A percentile compares a stretch with the other conserved stretches of the same genome.
phyloP scores from a whole-genome alignment of 2,329 filamentous ascomycete genomes.

The Diaporthe citriasiana region DNA sequence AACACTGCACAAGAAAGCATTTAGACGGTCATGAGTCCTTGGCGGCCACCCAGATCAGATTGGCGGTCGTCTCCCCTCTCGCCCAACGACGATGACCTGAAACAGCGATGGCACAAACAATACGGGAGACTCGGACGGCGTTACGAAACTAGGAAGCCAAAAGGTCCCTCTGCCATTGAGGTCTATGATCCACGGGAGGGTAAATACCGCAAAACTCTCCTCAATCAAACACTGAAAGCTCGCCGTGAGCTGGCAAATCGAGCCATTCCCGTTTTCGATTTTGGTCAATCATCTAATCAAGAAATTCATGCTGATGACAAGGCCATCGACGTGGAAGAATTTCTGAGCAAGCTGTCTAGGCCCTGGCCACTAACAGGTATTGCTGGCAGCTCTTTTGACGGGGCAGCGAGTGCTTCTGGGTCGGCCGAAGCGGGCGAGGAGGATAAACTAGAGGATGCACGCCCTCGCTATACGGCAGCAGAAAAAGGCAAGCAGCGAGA shows the following conservation, averaged over 20 bases:
- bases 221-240: too few species aligned
- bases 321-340: not conserved
- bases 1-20: not conserved
- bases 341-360: not conserved
- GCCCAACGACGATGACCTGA: not conserved
- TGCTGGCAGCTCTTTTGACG: not conserved
- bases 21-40: not conserved
- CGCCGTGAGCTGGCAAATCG: not conserved
- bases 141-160: not conserved
- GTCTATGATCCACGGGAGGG: not conserved
- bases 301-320: not conserved
- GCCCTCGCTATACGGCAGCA: not conserved
- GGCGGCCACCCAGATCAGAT: not conserved
- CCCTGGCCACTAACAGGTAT: not conserved
- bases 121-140: not conserved
- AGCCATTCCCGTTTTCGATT: not conserved
- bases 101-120: not conserved
- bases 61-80: constrained; percentile 27
- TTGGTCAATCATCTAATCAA: not conserved
- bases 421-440: not conserved
- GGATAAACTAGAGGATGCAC: not conserved
- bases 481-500: not conserved
- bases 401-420: not conserved
- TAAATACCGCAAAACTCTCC: not conserved
- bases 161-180: not conserved